A percentile compares a stretch with the other conserved stretches of the same genome.
Conservation (phyloP, 345 rosid genomes). For the Populus davidiana region DNA sequence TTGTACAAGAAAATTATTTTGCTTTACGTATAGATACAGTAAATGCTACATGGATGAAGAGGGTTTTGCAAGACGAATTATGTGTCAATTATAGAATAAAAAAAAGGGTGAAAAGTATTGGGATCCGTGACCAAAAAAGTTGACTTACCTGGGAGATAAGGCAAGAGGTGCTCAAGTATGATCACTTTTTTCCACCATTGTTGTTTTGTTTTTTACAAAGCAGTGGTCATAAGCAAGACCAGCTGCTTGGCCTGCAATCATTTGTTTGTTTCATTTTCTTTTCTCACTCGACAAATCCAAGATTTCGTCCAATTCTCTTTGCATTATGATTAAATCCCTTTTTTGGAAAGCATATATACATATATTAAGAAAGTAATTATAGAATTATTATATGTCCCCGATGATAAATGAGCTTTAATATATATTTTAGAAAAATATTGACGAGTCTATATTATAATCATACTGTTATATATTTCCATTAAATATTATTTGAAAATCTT, state of each 20-base stretch:
- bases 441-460: too few species aligned
- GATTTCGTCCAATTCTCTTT: too few species aligned
- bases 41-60: neutral
- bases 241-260: neutral
- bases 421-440: too few species aligned
- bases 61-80: neutral
- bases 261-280: neutral
- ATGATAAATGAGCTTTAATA: too few species aligned
- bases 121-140: neutral
- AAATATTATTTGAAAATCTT: too few species aligned
- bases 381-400: too few species aligned
- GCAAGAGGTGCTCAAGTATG: too few species aligned
- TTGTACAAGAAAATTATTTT: too few species aligned
- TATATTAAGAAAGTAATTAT: too few species aligned
- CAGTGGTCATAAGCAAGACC: neutral
- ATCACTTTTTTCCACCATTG: neutral
- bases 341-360: too few species aligned
- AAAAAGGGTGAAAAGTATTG: neutral
- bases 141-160: neutral
- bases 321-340: neutral
- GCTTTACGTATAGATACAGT: neutral
- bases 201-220: slow-evolving; percentile 1
- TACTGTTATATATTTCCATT: too few species aligned
- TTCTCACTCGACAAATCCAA: neutral
- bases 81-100: neutral